Evolutionary conservation across 257 asterid species (phyloP).

Genomic region (Solanum gracilifrons): DNA sequence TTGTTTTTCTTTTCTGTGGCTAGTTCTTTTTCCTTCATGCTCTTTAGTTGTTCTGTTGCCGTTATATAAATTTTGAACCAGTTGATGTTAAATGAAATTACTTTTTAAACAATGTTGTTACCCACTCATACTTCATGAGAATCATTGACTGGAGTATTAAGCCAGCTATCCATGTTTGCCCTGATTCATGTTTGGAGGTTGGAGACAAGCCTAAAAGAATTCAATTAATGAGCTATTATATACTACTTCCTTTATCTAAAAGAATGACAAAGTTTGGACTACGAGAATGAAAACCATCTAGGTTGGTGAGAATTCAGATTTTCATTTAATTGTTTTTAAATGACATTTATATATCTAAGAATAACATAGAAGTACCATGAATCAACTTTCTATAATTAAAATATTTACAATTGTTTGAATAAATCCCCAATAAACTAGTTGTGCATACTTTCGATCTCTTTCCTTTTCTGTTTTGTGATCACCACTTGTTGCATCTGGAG

Average conservation of each 20-base stretch:
- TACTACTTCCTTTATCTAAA: not conserved
- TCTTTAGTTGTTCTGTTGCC: not conserved
- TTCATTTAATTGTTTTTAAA: not conserved
- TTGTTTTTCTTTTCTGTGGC: not conserved
- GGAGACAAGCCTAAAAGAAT: not conserved
- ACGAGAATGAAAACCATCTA: not conserved
- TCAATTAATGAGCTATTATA: not conserved
- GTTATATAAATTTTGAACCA: not conserved
- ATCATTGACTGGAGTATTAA: not conserved
- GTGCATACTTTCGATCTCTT: not conserved
- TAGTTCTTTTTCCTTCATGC: not conserved
- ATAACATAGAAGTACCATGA: not conserved
- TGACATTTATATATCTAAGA: not conserved
- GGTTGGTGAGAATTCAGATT: not conserved
- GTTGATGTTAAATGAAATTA: not conserved
- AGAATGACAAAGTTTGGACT: not conserved
- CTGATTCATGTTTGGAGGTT: not conserved
- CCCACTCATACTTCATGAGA: not conserved
- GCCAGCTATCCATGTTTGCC: not conserved
- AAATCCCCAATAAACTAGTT: not conserved
- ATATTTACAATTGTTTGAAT: not conserved
- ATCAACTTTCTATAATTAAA: not conserved
- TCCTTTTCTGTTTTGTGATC: not conserved
- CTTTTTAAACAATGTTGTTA: not conserved
- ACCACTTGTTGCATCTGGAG: not conserved